Conservation (phyloP, 495 filamentous ascomycete genomes). For the Physcia stellaris region DNA sequence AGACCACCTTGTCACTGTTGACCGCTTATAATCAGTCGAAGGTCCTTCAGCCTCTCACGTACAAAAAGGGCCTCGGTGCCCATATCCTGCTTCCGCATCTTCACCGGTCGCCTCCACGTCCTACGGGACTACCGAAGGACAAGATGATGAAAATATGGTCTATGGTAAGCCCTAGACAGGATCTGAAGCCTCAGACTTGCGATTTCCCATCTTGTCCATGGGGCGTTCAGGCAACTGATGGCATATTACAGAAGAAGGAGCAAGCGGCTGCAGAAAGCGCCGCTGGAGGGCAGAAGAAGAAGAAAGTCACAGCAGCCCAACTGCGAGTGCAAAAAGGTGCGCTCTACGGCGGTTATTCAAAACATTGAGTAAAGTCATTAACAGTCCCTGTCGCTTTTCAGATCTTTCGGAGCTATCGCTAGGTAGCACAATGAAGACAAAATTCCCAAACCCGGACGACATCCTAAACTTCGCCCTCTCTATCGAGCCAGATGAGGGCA, state of each 20-base stretch:
- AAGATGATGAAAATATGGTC: constrained; percentile 99
- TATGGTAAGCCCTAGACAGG: constrained; percentile 50
- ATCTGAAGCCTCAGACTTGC: constrained; percentile 1
- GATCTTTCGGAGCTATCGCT: constrained; percentile 88
- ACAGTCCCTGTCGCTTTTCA: constrained; percentile 19
- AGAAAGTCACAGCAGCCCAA: constrained; percentile 95
- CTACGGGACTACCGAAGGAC: too few species aligned
- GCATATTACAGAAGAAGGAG: constrained; percentile 63
- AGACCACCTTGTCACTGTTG: too few species aligned
- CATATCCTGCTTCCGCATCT: too few species aligned
- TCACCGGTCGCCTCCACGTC: too few species aligned
- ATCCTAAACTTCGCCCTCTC: constrained; percentile 91
- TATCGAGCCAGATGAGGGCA: constrained; percentile 93
- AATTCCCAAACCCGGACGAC: constrained; percentile 89
- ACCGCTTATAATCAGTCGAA: too few species aligned
- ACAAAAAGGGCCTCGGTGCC: too few species aligned
- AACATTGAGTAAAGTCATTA: neutral
- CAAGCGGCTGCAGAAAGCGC: constrained; percentile 82
- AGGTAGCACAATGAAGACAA: constrained; percentile 79
- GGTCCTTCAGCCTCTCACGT: too few species aligned
- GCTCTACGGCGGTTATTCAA: constrained; percentile 5
- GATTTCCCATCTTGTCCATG: neutral
- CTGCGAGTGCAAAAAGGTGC: constrained; percentile 91
- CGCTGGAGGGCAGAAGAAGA: constrained; percentile 70
- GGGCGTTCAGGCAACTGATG: constrained; percentile 5